Evolutionary conservation across 257 asterid genomes (phyloP).

Genomic region (Jacaranda copaia): DNA sequence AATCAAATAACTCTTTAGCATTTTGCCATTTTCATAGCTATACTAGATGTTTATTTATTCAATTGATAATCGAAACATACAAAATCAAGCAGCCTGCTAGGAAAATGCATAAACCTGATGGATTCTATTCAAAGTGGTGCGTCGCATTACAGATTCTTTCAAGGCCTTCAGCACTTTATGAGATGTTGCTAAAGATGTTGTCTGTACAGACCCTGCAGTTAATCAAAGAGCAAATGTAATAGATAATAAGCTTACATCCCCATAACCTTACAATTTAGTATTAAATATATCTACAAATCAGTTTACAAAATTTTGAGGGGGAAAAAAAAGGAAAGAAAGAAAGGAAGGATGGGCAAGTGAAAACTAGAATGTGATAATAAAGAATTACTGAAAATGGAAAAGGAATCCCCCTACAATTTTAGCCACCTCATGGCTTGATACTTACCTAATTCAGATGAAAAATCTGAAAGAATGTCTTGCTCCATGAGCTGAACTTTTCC

Average conservation of each 20-base stretch:
- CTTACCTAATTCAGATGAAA: slow-evolving; percentile 58
- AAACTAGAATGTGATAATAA: not conserved
- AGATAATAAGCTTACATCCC: slow-evolving; percentile 11
- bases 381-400: slow-evolving; percentile 2
- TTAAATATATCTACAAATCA: slow-evolving; percentile 4
- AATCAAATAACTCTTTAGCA: not conserved
- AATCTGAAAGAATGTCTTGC: slow-evolving; percentile 35
- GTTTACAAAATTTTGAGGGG: not conserved
- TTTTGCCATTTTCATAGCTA: not conserved
- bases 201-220: slow-evolving; percentile 44
- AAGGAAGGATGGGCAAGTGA: slow-evolving; percentile 8
- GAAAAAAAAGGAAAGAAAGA: not conserved
- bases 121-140: slow-evolving; percentile 62
- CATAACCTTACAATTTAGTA: not conserved
- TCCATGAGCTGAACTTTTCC: slow-evolving; percentile 39
- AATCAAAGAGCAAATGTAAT: slow-evolving; percentile 14
- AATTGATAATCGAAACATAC: not conserved
- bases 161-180: slow-evolving; percentile 74
- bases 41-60: slow-evolving; percentile 14
- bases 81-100: slow-evolving; percentile 12
- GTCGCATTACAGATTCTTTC: slow-evolving; percentile 75
- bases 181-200: slow-evolving; percentile 42
- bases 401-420: not conserved
- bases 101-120: slow-evolving; percentile 55
- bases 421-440: slow-evolving; percentile 29